Evolutionary conservation across 441 rosid genomes (phyloP), one percentile per base, ranked within the genome.

Genomic region (Arabidopsis lyrata): DNA sequence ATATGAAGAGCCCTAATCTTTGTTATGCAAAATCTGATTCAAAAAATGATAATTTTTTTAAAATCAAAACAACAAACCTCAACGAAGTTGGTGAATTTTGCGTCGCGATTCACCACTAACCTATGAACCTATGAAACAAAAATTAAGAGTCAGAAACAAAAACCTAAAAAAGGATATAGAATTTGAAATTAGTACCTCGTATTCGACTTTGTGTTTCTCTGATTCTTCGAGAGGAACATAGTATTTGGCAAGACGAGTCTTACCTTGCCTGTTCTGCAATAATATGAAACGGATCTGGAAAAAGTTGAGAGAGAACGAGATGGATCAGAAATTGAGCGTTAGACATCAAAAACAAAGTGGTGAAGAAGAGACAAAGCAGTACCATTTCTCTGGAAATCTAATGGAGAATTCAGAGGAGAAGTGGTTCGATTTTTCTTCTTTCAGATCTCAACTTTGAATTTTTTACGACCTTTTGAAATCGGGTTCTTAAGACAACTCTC

Each of bases 221-320:
- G 98, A 87, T 59, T 95, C 99, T 78, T 95, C 98, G 54, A 92
- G 95, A 75, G 98, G 99, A 44, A 95, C 96, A 71, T 95, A 95
- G 85, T 95, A 95, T 74, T 95, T 95, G 71, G 99, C 98, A 6
- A 95, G 96, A 81, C 99, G 97, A 77, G 99, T 95, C 89, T 95
- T 95, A 3, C 99, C 99, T 79, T 95, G 99, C 84, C 99, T 87
- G 84, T 92, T 95, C 83, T 95, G 98, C 81, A 95, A 80, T 71
- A 95, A 86, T 61, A 95, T 93, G 91, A 95, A 95, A 16, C 99
- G 95, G 94, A 95, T 95, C 99, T 93, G 91, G 72, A 70, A 0
- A 35, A 14, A 45, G n/a, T 8, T 53, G 22, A 31, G 16, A 44
- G 48, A 61, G 36, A 16, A 54, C 59, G 35, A 63, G 53, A 54